Base-by-base conservation (phyloP, 106 monocot genomes). In the Dendrobium officinale region DNA sequence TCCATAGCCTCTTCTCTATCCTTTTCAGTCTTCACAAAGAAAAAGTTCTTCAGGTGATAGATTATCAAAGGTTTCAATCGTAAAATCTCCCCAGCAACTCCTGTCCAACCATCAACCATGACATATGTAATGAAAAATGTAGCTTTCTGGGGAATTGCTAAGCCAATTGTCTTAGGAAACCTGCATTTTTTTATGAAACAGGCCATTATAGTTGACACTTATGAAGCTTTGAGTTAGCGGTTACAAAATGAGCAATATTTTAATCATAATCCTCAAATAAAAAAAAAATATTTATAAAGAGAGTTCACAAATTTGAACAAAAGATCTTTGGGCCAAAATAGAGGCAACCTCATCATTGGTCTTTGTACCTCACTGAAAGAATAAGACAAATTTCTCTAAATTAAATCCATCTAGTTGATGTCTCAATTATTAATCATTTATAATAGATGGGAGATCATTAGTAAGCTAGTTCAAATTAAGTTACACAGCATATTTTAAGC, bases 51-150 rank as follows among this genome's bases (percentile, higher is more conserved):
- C 51, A 93, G 67, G 48, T 93, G 90, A 81, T 82, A 93, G 4
- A 93, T 78, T 58, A 91, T 83, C 67, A 93, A 74, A 73, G 93
- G 91, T 64, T 89, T 87, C 81, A 93, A 80, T 72, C 93, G 83
- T 48, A 91, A 67, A 84, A 93, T 90, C 42, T 93, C 93, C 37
- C 85, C 87, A 24, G 93, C 90, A 81, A 91, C 56, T 78, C 93
- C 90, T 82, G 93, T 85, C 93, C 93, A 93, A 9, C 93, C 93
- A 84, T 93, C 93, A 86, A 89, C 87, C 93, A 93, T 93, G 58
- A 93, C 86, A 79, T 79, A 93, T 22, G 93, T 91, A 78, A 93
- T 93, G 66, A 93, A 93, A 79, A 93, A 93, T 78, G 93, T 89
- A 66, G 91, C 93, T 87, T 91, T 93, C 87, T 88, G 83, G 75